Evolutionary conservation across 345 rosid species (phyloP).

Genomic region (Eucalyptus erythrocorys): DNA sequence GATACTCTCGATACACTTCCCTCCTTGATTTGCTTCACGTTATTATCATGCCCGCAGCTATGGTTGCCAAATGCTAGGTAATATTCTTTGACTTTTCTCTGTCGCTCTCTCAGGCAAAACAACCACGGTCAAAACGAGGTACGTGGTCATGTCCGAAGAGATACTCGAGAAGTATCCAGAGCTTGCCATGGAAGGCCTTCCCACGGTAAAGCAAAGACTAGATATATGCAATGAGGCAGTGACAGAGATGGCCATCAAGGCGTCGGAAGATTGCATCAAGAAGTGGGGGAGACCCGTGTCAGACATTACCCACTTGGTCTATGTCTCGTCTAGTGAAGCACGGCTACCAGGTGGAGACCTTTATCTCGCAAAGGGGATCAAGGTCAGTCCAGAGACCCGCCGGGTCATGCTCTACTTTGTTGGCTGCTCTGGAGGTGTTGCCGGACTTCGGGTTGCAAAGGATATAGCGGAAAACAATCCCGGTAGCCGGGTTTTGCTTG

Average conservation of each 20-base stretch:
- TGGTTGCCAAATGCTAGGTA: background rate
- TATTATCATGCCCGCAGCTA: background rate
- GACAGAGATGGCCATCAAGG: slow-evolving; percentile 82
- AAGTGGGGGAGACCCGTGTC: slow-evolving; percentile 72
- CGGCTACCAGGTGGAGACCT: slow-evolving; percentile 91
- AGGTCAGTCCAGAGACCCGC: slow-evolving; percentile 65
- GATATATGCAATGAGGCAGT: slow-evolving; percentile 80
- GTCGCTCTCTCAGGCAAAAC: slow-evolving; percentile 59
- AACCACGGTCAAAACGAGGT: slow-evolving; percentile 90
- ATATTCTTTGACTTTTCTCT: background rate
- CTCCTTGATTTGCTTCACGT: background rate
- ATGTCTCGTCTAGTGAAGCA: slow-evolving; percentile 96
- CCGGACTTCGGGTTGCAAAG: slow-evolving; percentile 89
- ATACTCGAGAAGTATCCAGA: slow-evolving; percentile 77
- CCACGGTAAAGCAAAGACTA: slow-evolving; percentile 74
- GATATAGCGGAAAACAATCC: slow-evolving; percentile 95
- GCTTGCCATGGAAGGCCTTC: slow-evolving; percentile 67
- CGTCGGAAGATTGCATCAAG: slow-evolving; percentile 67
- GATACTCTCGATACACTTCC: background rate
- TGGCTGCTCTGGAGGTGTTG: slow-evolving; percentile 95
- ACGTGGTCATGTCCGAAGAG: slow-evolving; percentile 96
- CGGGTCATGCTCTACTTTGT: slow-evolving; percentile 78
- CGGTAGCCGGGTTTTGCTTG: slow-evolving; percentile 74
- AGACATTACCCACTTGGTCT: slow-evolving; percentile 85
- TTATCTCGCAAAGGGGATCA: slow-evolving; percentile 73